These are phyloP conservation scores for Aspergillus conjunctus DNA, from an alignment of 495 filamentous ascomycete genomes.

Conservation along the genomic window DNA sequence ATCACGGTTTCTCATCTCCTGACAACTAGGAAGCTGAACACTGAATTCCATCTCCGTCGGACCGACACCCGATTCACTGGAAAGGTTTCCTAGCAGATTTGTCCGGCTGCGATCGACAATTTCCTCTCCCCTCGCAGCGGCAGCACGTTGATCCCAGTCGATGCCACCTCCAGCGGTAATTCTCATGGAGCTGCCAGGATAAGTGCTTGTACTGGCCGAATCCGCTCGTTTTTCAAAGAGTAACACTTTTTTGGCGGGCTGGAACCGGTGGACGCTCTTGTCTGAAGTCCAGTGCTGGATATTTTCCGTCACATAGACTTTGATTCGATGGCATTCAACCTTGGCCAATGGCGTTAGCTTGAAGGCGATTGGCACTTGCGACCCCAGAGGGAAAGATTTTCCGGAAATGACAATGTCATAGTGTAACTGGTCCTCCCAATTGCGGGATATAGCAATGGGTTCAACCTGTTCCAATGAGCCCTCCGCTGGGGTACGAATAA, in stretches of 20 bases:
- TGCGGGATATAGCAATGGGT: conserved; percentile 93
- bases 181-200: conserved; percentile 75
- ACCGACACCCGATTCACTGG: conserved; percentile 66
- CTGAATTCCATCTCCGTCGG: conserved; percentile 98
- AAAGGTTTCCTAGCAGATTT: conserved; percentile 82
- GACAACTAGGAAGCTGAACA: conserved; percentile 90
- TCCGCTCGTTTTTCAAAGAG: conserved; percentile 92
- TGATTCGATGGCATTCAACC: conserved; percentile 94
- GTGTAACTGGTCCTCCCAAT: conserved; percentile 97
- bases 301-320: conserved; percentile 92
- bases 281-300: conserved; percentile 91
- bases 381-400: conserved; percentile 93
- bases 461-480: conserved; percentile 91
- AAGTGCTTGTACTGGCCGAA: conserved; percentile 73
- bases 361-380: conserved; percentile 94
- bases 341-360: conserved; percentile 95
- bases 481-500: conserved; percentile 88
- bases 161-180: conserved; percentile 82
- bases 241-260: conserved; percentile 79
- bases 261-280: conserved; percentile 84
- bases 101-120: conserved; percentile 54
- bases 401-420: conserved; percentile 99
- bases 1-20: conserved; percentile 78
- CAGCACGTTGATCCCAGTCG: conserved; percentile 60
- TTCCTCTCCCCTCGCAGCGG: conserved; percentile 61